Conservation (phyloP, 495 filamentous ascomycete genomes). For the Stereocaulon alpinum region DNA sequence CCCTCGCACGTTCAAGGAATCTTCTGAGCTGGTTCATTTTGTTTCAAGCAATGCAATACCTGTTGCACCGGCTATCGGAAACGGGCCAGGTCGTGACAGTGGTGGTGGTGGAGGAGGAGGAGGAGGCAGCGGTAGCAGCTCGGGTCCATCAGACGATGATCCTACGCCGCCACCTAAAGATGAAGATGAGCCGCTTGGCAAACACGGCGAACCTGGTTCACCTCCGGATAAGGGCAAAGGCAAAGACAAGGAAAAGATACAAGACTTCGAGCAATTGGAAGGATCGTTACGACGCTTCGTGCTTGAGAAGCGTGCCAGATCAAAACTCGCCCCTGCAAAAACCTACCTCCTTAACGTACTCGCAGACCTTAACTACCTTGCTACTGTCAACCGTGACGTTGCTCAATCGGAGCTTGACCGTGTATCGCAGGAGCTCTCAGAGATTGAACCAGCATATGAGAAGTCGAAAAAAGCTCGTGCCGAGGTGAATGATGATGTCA, state of each 20-base stretch:
- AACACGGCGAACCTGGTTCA: slow-evolving; percentile 36
- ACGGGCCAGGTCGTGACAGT: slow-evolving; percentile 37
- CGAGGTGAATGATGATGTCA: slow-evolving; percentile 73
- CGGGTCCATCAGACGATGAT: slow-evolving; percentile 39
- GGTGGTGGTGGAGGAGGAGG: slow-evolving; percentile 43
- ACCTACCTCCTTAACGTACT: slow-evolving; percentile 94
- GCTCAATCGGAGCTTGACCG: slow-evolving; percentile 78
- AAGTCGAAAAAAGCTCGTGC: slow-evolving; percentile 68
- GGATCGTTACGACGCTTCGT: slow-evolving; percentile 84
- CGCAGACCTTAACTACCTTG: slow-evolving; percentile 70
- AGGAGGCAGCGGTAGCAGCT: slow-evolving; percentile 48
- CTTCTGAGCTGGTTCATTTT: slow-evolving; percentile 88
- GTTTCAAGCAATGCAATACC: slow-evolving; percentile 94
- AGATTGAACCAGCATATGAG: slow-evolving; percentile 77
- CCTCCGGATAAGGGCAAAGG: slow-evolving; percentile 69
- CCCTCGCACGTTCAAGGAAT: slow-evolving; percentile 85
- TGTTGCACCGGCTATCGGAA: slow-evolving; percentile 44
- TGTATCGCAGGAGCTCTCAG: slow-evolving; percentile 65
- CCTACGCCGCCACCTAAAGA: slow-evolving; percentile 39
- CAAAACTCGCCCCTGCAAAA: slow-evolving; percentile 90
- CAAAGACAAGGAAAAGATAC: slow-evolving; percentile 75
- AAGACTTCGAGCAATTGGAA: slow-evolving; percentile 84
- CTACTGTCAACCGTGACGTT: slow-evolving; percentile 77
- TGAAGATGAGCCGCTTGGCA: slow-evolving; percentile 33
- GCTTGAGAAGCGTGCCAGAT: slow-evolving; percentile 87